These are phyloP conservation scores for Phytophthora rubi DNA, from an alignment of 352 stramenopile species.

Conservation along the genomic window DNA sequence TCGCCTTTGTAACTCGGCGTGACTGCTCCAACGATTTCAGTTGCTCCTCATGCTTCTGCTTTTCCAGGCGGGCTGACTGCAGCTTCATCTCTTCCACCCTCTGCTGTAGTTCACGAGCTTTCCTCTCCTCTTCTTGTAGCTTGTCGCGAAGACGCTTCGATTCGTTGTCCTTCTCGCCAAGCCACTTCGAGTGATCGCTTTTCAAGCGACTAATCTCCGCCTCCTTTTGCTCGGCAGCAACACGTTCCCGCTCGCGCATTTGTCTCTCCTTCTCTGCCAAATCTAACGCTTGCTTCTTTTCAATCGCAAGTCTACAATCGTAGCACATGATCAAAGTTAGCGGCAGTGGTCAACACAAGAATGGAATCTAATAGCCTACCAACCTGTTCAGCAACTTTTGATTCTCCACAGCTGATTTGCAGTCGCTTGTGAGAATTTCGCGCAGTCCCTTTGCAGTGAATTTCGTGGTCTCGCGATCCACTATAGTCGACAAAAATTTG, in stretches of 20 bases:
- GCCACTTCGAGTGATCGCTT: constrained; percentile 64
- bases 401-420: constrained; percentile 62
- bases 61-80: constrained; percentile 45
- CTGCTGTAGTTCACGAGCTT: constrained; percentile 56
- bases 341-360: not conserved
- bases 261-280: constrained; percentile 62
- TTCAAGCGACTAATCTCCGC: constrained; percentile 72
- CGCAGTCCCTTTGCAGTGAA: constrained; percentile 59
- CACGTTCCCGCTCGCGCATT: constrained; percentile 64
- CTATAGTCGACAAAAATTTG: constrained; percentile 62
- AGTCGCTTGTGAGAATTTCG: constrained; percentile 68
- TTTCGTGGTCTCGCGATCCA: constrained; percentile 39
- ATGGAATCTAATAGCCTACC: constrained; percentile 9
- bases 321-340: not conserved
- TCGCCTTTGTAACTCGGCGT: constrained; percentile 43
- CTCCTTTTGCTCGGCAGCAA: constrained; percentile 60
- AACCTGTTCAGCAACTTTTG: constrained; percentile 80
- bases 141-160: constrained; percentile 73
- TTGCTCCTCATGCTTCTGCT: constrained; percentile 55
- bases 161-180: constrained; percentile 70
- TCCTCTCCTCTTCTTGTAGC: constrained; percentile 63
- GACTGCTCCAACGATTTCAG: constrained; percentile 40
- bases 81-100: constrained; percentile 66
- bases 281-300: constrained; percentile 71
- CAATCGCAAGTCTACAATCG: constrained; percentile 50